Base-by-base conservation (phyloP, 495 filamentous ascomycete genomes). In the Staphylotrichum longicolle region DNA sequence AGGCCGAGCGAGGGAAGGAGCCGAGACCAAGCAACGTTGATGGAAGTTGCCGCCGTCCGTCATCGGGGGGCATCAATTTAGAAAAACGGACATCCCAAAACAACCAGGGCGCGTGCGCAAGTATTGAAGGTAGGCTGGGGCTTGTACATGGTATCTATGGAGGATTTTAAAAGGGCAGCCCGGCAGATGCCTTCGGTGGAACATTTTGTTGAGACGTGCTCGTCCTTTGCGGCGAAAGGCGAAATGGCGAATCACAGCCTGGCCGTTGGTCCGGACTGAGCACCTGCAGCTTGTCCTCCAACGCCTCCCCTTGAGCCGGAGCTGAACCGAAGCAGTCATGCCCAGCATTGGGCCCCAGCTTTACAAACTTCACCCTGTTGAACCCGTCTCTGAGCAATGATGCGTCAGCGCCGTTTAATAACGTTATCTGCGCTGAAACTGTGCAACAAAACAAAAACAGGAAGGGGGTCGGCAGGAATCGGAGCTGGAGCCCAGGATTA, bases 201-300 rank as follows among this genome's bases (percentile, higher is more conserved):
- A 27, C 54, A 2, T 39, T 52, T 15, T 52, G 14, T 9, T 35
- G 32, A 48, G 42, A 35, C 10, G 32, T 34, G 34, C 30, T 62
- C 54, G 32, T 55, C 44, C 5, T 15, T 47, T 50, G 45, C 34
- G 40, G 62, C 62, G 62, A 60, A 60, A 52, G 46, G 62, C 62
- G 61, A 63, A 20, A 20, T 6, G 37, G 57, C 62, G 57, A 64
- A 64, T 64, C 62, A 64, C 32, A 57, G 1, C n/a, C 42, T 57
- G 51, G 57, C 62, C 62, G 57, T 57, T 64, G 45, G 62, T 39
- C 62, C 62, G 62, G 42, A 30, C 51, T 27, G 20, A 27, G 20
- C 20, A 27, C 20, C 20, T 27, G 20, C 20, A 27, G 20, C 20
- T 27, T 27, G 20, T 1, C 20, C 20, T 27, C 20, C 20, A 27